Evolutionary conservation across 352 stramenopile genomes (phyloP).

Genomic region (Phytophthora chlamydospora): DNA sequence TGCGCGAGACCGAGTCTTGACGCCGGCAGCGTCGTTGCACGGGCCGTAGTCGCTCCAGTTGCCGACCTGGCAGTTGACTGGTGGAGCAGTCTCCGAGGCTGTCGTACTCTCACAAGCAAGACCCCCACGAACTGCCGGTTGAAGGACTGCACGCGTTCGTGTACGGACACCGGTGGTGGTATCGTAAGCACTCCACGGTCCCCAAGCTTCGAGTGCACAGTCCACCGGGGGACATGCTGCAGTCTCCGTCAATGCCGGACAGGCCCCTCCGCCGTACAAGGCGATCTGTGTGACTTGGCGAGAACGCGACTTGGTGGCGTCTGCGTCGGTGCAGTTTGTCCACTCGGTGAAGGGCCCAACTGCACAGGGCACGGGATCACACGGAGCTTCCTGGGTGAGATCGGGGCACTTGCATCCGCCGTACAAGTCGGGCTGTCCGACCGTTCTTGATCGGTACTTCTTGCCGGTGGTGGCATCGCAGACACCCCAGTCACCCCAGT

Average conservation of each 20-base stretch:
- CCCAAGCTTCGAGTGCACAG: constrained; percentile 52
- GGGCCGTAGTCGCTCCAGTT: constrained; percentile 52
- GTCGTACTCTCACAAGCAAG: constrained; percentile 38
- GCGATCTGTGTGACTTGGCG: constrained; percentile 38
- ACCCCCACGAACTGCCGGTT: constrained; percentile 48
- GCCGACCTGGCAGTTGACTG: constrained; percentile 57
- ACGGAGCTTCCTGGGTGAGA: constrained; percentile 43
- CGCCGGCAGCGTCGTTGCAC: constrained; percentile 39
- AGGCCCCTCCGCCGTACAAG: constrained; percentile 48
- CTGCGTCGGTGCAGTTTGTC: constrained; percentile 51
- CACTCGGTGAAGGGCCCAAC: constrained; percentile 56
- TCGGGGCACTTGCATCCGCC: constrained; percentile 52
- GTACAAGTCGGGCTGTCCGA: constrained; percentile 56
- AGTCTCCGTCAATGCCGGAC: constrained; percentile 30
- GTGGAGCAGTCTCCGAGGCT: constrained; percentile 40
- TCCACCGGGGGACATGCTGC: constrained; percentile 47
- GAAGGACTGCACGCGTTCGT: constrained; percentile 33
- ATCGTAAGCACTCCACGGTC: constrained; percentile 49
- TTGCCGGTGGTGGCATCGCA: constrained; percentile 36
- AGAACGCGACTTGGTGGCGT: constrained; percentile 35
- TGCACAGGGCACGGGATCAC: constrained; percentile 53
- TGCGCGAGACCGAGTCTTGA: constrained; percentile 43
- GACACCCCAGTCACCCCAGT: constrained; percentile 36
- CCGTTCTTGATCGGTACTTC: constrained; percentile 44
- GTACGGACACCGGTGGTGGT: constrained; percentile 39